Conservation (phyloP, 192 early-diverging fungal genomes). For the Dispira simplex region DNA sequence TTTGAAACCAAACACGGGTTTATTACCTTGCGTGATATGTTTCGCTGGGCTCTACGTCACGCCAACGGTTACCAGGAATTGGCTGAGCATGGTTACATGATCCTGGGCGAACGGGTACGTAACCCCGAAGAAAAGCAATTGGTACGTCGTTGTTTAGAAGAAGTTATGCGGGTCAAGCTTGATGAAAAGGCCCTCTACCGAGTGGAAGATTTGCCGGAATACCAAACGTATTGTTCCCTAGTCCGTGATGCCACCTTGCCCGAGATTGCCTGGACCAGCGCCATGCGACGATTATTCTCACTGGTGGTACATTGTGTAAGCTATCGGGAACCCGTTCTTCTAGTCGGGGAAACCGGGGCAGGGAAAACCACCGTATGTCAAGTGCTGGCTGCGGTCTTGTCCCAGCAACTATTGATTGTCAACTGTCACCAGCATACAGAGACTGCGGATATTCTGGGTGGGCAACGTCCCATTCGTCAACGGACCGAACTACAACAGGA, state of each 20-base stretch:
- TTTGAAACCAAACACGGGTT: constrained; percentile 92
- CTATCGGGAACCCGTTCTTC: constrained; percentile 77
- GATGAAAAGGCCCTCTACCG: constrained; percentile 18
- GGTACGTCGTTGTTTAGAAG: constrained; percentile 71
- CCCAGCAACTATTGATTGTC: constrained; percentile 60
- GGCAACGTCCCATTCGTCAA: constrained; percentile 81
- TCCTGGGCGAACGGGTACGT: constrained; percentile 81
- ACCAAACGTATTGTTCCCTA: constrained; percentile 15
- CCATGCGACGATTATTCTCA: constrained; percentile 81
- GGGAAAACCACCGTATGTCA: constrained; percentile 98
- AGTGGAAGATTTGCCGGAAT: constrained; percentile 24
- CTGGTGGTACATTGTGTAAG: constrained; percentile 65
- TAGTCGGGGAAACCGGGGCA: constrained; percentile 97
- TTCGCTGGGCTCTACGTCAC: constrained; percentile 88
- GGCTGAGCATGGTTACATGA: constrained; percentile 92
- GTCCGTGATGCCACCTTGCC: neutral
- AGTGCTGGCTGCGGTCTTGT: constrained; percentile 56
- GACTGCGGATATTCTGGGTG: constrained; percentile 84
- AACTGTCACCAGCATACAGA: constrained; percentile 97
- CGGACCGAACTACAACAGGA: constrained; percentile 33
- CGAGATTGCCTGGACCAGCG: constrained; percentile 82
- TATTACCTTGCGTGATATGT: constrained; percentile 92
- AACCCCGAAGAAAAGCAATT: constrained; percentile 62
- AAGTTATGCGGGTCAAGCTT: constrained; percentile 54
- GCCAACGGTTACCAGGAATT: constrained; percentile 62